These are phyloP conservation scores for Ophiostoma triangulosporum DNA, from an alignment of 2,329 filamentous ascomycete genomes.

Conservation along the genomic window DNA sequence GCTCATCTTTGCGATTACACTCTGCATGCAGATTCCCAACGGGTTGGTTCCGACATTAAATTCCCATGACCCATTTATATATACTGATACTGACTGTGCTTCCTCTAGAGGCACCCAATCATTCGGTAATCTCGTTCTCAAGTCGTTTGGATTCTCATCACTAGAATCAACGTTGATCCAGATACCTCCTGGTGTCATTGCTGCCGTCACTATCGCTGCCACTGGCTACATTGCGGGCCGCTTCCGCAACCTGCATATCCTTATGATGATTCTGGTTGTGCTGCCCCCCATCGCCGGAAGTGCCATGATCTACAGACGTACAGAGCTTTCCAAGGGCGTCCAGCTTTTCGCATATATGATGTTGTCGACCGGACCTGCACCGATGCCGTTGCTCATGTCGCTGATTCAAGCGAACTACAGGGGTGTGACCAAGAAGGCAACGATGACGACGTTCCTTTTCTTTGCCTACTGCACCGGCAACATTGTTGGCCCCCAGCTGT, in stretches of 20 bases:
- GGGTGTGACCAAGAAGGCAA: background rate
- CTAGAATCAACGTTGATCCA: background rate
- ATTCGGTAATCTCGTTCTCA: background rate
- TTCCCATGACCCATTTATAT: background rate
- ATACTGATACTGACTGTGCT: background rate
- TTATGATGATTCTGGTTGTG: background rate
- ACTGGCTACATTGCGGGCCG: background rate
- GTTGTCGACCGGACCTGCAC: background rate
- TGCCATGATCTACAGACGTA: background rate
- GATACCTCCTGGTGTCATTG: background rate
- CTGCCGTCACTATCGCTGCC: background rate
- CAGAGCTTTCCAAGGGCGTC: background rate
- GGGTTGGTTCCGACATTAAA: background rate
- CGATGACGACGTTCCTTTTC: background rate
- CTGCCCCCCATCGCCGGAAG: background rate
- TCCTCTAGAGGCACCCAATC: background rate
- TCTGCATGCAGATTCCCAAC: conserved; percentile 1
- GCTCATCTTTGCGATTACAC: background rate
- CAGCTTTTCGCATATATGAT: conserved; percentile 1
- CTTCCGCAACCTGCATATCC: background rate
- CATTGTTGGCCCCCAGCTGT: background rate
- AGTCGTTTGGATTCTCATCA: background rate
- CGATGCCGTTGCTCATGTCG: background rate
- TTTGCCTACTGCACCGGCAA: conserved; percentile 1
- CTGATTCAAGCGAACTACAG: background rate